These are phyloP conservation scores for Entomortierella lignicola DNA, from an alignment of 192 early-diverging fungal species.

Conservation along the genomic window DNA sequence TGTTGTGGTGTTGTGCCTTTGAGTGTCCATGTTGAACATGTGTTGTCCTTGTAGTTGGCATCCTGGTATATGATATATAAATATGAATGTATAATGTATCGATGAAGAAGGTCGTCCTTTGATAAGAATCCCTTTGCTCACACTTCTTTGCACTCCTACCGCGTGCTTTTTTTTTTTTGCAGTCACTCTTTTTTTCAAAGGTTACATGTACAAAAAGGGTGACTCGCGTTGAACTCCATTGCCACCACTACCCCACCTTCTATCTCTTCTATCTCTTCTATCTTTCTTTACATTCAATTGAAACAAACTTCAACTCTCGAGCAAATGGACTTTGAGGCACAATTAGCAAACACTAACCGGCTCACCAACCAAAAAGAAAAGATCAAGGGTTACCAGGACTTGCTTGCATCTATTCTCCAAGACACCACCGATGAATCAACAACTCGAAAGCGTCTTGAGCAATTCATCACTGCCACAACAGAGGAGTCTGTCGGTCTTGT, in stretches of 20 bases:
- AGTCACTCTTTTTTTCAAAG: too few relatives aligned
- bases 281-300: not conserved
- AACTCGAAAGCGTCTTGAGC: constrained; percentile 28
- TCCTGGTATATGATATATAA: not conserved
- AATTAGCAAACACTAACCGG: constrained; percentile 27
- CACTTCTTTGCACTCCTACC: too few relatives aligned
- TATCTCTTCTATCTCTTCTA: not conserved
- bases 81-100: too few relatives aligned
- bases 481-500: constrained; percentile 80
- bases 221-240: not conserved
- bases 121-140: too few relatives aligned
- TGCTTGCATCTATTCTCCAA: constrained; percentile 36
- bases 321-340: constrained; percentile 32
- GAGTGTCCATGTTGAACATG: constrained; percentile 14
- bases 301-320: not conserved
- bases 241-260: not conserved
- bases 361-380: constrained; percentile 53
- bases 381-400: constrained; percentile 55
- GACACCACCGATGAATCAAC: constrained; percentile 1
- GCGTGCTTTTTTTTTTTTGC: too few relatives aligned
- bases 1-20: constrained; percentile 41
- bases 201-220: too few relatives aligned
- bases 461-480: constrained; percentile 67
- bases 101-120: not conserved
- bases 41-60: constrained; percentile 44